phyloP scores from a whole-genome alignment of 352 stramenopile species.

The Globisporangium nunn region DNA sequence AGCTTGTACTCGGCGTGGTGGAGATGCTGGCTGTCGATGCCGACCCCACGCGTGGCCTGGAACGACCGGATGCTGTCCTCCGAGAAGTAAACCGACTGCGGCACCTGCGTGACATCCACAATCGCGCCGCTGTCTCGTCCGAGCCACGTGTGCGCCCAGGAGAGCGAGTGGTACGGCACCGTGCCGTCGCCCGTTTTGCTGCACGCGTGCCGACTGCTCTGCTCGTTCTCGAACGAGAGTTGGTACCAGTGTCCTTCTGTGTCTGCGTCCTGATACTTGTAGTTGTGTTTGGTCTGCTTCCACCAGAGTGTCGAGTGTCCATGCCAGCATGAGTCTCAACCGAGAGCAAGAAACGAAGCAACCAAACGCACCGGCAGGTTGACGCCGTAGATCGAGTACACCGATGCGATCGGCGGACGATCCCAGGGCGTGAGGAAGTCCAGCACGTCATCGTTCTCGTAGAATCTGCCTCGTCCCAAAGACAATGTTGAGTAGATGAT shows the following conservation, averaged over 20 bases:
- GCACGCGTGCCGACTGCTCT: conserved; percentile 38
- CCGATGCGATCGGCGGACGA: conserved; percentile 56
- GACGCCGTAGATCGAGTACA: conserved; percentile 76
- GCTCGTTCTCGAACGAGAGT: conserved; percentile 43
- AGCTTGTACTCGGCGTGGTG: conserved; percentile 66
- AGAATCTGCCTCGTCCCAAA: conserved; percentile 29
- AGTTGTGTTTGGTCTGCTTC: conserved; percentile 57
- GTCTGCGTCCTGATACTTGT: conserved; percentile 56
- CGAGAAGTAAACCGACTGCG: conserved; percentile 72
- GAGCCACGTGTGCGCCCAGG: conserved; percentile 74
- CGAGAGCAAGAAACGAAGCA: not conserved
- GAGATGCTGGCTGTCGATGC: not conserved
- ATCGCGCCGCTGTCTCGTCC: conserved; percentile 22
- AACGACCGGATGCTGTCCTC: conserved; percentile 43
- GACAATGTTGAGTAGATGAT: too few species aligned
- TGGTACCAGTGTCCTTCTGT: conserved; percentile 54
- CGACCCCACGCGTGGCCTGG: conserved; percentile 25
- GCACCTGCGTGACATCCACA: conserved; percentile 64
- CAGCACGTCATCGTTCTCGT: conserved; percentile 56
- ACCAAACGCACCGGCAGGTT: conserved; percentile 48
- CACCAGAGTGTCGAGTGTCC: not conserved
- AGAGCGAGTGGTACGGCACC: conserved; percentile 74
- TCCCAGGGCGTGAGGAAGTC: conserved; percentile 53
- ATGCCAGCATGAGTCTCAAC: not conserved
- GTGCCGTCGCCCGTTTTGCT: conserved; percentile 71